A percentile compares a stretch with the other conserved stretches of the same genome.
phyloP scores from a whole-genome alignment of 306 rosid species.

The Cyamopsis tetragonoloba region DNA sequence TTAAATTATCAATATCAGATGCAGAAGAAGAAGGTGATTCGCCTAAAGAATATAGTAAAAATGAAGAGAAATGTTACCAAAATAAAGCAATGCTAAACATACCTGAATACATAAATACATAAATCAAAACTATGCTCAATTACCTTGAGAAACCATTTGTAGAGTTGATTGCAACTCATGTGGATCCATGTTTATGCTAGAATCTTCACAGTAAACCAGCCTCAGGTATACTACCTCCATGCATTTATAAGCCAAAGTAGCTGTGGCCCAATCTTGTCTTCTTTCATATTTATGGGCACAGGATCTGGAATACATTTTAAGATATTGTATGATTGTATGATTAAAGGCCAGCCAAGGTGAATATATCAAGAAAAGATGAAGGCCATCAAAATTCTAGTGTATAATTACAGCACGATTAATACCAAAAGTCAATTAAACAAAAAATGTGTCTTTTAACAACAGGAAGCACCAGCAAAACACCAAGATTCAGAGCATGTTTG shows the following conservation, averaged over 20 bases:
- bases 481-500: too few relatives aligned
- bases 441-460: background rate
- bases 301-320: slow-evolving; percentile 42
- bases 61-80: slow-evolving; percentile 1
- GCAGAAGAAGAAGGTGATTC: slow-evolving; percentile 66
- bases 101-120: background rate
- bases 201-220: slow-evolving; percentile 47
- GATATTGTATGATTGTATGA: background rate
- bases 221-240: slow-evolving; percentile 73
- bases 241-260: slow-evolving; percentile 84
- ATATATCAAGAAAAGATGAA: background rate
- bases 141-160: slow-evolving; percentile 63
- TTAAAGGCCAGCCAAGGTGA: background rate
- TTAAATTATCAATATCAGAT: slow-evolving; percentile 58
- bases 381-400: background rate
- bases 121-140: slow-evolving; percentile 10
- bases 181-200: slow-evolving; percentile 40
- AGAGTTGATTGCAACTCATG: slow-evolving; percentile 54
- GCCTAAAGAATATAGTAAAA: slow-evolving; percentile 35
- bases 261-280: slow-evolving; percentile 57
- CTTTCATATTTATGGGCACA: slow-evolving; percentile 62
- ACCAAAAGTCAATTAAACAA: background rate
- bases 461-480: background rate
- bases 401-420: background rate
- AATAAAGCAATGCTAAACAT: slow-evolving; percentile 7